Percentiles rank a stretch among this genome's conserved stretches.
Evolutionary conservation across 495 filamentous ascomycete species (phyloP).

Genomic region (Hyaloscypha hepaticicola): DNA sequence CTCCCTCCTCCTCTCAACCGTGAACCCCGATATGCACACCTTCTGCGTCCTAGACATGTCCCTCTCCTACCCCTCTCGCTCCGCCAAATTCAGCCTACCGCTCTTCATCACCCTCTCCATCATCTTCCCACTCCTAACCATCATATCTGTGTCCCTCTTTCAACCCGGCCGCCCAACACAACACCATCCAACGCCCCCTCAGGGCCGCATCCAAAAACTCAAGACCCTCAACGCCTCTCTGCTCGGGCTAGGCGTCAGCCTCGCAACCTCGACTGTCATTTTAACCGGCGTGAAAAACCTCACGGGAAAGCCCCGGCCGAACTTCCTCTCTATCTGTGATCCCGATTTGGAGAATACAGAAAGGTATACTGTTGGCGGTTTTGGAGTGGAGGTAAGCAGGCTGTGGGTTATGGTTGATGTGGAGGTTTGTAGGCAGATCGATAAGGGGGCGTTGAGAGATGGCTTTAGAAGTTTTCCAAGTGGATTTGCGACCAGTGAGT

Average conservation of each 20-base stretch:
- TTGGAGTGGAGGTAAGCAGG: conserved; percentile 1
- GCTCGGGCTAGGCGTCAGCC: conserved; percentile 4
- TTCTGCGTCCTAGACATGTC: conserved; percentile 1
- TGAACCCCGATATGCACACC: conserved; percentile 1
- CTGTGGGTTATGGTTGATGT: conserved; percentile 7
- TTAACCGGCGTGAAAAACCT: conserved; percentile 6
- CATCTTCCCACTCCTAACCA: background rate
- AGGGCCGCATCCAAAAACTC: conserved; percentile 5
- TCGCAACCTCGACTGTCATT: conserved; percentile 2
- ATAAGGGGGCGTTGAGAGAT: conserved; percentile 1
- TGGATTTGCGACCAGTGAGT: background rate
- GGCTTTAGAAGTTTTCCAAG: conserved; percentile 1
- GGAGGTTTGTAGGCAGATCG: conserved; percentile 4
- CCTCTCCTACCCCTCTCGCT: conserved; percentile 1
- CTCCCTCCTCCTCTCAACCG: background rate
- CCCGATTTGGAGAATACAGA: background rate
- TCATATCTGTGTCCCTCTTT: background rate
- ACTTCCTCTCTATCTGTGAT: conserved; percentile 4
- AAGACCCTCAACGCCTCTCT: conserved; percentile 1
- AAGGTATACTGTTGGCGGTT: conserved; percentile 1
- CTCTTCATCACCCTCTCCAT: conserved; percentile 4
- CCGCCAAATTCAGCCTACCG: background rate
- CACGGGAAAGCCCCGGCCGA: background rate
- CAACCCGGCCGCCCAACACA: background rate
- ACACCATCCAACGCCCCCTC: background rate